These are phyloP conservation scores for Ophiostoma himal-ulmi DNA, from an alignment of 2,329 filamentous ascomycete genomes.

Conservation along the genomic window DNA sequence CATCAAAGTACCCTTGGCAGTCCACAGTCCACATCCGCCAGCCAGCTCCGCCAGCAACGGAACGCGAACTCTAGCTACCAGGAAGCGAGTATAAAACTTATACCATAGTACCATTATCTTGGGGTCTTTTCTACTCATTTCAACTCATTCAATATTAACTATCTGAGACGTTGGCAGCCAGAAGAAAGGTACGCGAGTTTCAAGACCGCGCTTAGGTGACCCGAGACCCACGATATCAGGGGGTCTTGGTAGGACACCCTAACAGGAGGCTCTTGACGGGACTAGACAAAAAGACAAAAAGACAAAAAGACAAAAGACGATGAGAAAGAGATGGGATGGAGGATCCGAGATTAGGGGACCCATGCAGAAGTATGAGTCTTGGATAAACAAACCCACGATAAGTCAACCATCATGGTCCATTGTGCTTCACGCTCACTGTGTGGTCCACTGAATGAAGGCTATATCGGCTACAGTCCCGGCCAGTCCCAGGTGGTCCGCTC, in stretches of 20 bases:
- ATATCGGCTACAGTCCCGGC: constrained; percentile 30
- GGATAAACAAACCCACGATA: neutral
- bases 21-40: neutral
- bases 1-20: neutral
- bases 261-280: constrained; percentile 3
- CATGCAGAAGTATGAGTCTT: neutral
- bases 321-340: neutral
- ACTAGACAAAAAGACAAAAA: neutral
- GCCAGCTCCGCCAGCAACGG: neutral
- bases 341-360: neutral
- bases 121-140: no score
- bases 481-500: constrained; percentile 52
- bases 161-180: constrained; percentile 9
- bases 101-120: no score
- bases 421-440: neutral
- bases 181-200: constrained; percentile 7
- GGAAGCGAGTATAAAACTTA: neutral
- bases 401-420: neutral
- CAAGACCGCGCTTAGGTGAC: neutral
- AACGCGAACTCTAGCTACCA: neutral
- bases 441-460: neutral
- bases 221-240: neutral
- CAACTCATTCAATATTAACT: neutral
- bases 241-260: neutral
- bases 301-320: neutral